Percentiles rank a stretch among this genome's conserved stretches.
Evolutionary conservation across 2,329 filamentous ascomycete species (phyloP).

Genomic region (Nemania sp.): DNA sequence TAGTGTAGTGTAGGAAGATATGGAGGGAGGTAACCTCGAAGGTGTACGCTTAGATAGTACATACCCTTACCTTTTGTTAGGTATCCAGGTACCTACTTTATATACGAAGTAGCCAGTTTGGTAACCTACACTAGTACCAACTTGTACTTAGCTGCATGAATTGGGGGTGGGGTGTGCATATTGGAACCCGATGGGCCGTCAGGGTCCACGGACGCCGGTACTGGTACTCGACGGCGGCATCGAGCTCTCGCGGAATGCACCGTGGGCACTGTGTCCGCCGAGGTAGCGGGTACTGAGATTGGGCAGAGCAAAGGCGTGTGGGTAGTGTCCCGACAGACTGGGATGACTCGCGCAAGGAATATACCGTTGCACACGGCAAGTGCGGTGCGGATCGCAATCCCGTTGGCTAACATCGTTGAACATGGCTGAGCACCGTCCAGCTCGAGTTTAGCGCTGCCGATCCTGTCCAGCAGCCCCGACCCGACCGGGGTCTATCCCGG

Average conservation of each 20-base stretch:
- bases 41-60: too few relatives aligned
- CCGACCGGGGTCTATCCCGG: conserved; percentile 16
- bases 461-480: conserved; percentile 15
- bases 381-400: conserved; percentile 31
- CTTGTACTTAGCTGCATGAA: too few relatives aligned
- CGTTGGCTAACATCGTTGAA: conserved; percentile 28
- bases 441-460: conserved; percentile 23
- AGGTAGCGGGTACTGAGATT: not conserved
- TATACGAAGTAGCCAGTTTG: too few relatives aligned
- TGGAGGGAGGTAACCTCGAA: too few relatives aligned
- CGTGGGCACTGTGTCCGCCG: not conserved
- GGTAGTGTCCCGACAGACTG: conserved; percentile 32
- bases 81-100: too few relatives aligned
- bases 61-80: too few relatives aligned
- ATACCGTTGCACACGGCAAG: conserved; percentile 29
- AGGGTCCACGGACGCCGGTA: not conserved
- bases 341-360: conserved; percentile 35
- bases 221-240: not conserved
- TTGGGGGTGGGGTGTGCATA: conserved; percentile 9
- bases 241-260: not conserved
- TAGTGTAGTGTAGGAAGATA: not conserved
- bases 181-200: not conserved
- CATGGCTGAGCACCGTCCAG: conserved; percentile 13
- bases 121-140: too few relatives aligned
- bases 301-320: not conserved